phyloP scores from a whole-genome alignment of 2,329 filamentous ascomycete genomes.

The Cercospora zeae-maydis region DNA sequence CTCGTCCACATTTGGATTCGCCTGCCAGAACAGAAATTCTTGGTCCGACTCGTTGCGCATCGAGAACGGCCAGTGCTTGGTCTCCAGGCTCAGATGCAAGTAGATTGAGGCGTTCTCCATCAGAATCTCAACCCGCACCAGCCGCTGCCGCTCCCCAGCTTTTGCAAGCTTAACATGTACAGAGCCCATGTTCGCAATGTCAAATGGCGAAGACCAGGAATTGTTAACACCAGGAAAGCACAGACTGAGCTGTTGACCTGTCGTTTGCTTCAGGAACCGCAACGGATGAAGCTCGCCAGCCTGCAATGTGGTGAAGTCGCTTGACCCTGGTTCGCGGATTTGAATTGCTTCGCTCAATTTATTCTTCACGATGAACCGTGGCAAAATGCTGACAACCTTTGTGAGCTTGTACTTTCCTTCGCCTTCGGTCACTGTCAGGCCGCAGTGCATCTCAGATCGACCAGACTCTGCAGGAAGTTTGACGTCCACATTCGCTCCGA shows the following conservation, averaged over 20 bases:
- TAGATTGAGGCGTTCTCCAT: constrained; percentile 94
- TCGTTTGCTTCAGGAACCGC: constrained; percentile 80
- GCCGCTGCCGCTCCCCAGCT: constrained; percentile 79
- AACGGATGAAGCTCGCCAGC: constrained; percentile 78
- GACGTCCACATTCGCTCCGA: constrained; percentile 87
- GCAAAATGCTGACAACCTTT: constrained; percentile 89
- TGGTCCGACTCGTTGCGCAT: constrained; percentile 98
- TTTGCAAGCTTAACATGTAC: constrained; percentile 92
- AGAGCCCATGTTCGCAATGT: constrained; percentile 90
- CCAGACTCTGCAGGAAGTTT: constrained; percentile 70
- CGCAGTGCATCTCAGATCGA: constrained; percentile 81
- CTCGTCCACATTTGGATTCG: constrained; percentile 87
- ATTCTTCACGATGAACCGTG: constrained; percentile 91
- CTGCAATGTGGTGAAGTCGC: constrained; percentile 74
- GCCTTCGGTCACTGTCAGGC: constrained; percentile 82
- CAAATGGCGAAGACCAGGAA: constrained; percentile 96
- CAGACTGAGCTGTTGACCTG: constrained; percentile 83
- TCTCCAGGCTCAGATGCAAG: constrained; percentile 83
- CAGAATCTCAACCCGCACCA: constrained; percentile 82
- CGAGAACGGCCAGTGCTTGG: constrained; percentile 95
- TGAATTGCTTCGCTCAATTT: constrained; percentile 84
- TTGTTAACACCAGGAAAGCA: constrained; percentile 94
- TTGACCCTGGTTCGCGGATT: constrained; percentile 87
- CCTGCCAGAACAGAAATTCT: constrained; percentile 95
- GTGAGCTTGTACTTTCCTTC: constrained; percentile 97